Evolutionary conservation across 805 yeast species (phyloP), one percentile per base, ranked within the genome.

Genomic region (Candida germanica): DNA sequence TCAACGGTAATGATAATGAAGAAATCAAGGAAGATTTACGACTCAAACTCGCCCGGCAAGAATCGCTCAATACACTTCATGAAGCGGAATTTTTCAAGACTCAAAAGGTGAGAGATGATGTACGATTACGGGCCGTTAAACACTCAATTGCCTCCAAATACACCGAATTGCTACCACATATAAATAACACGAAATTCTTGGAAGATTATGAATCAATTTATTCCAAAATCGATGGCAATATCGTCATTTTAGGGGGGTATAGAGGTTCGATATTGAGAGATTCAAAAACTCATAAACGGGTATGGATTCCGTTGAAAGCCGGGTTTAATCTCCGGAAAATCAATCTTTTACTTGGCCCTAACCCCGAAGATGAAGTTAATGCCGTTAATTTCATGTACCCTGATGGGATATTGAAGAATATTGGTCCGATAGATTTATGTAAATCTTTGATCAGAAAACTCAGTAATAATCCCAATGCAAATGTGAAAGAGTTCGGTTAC

Each of bases 251-350:
- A 57, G 96, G 96, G 4, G 97, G 97, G 0, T 89, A 84, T 58
- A 68, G 97, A 49, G 97, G 97, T 2, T 77, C 87, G 29, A 75
- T 83, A 4, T 60, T 89, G 35, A 57, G 91, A 29, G 93, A 86
- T 50, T 51, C 75, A 1, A 62, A 63, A 9, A 81, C 95, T 0
- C 59, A 68, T 10, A 75, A 80, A 41, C 65, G 91, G 35, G 74
- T 84, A 1, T 89, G 97, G 97, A 76, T 88, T 26, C 96, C 97
- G 0, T 53, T 83, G 5, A 83, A 84, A 49, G 96, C 91, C 0
- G 95, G 96, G 0, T 70, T 89, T 34, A 80, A 85, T 47, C 64
- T 87, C 19, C 66, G 80, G 14, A 83, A 79, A 49, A 75, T 83
- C 41, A 79, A 85, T 63, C 61, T 89, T 15, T 59, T 77, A 9